A percentile compares a stretch with the other conserved stretches of the same genome.
Evolutionary conservation across 352 stramenopile species (phyloP).

Genomic region (Pythium grandisporangium): DNA sequence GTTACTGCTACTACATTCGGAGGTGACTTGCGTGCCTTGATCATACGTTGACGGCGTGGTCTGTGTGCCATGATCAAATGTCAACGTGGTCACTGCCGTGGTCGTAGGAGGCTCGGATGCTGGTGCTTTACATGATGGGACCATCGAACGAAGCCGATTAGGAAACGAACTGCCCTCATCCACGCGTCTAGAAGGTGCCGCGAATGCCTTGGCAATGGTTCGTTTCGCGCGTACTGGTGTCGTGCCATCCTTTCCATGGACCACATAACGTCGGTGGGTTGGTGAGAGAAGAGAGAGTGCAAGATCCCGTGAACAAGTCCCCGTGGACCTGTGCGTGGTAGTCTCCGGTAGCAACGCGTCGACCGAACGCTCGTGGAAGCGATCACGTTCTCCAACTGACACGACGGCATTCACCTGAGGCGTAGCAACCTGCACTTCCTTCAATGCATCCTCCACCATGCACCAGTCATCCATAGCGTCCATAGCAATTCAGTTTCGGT

Average conservation of each 20-base stretch:
- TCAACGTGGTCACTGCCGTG: too few relatives aligned
- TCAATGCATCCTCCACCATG: neutral
- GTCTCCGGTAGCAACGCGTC: too few relatives aligned
- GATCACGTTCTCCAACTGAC: too few relatives aligned
- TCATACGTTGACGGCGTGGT: conserved; percentile 9
- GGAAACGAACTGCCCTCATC: conserved; percentile 1
- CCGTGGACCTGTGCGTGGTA: too few relatives aligned
- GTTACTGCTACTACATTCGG: neutral
- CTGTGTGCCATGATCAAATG: too few relatives aligned
- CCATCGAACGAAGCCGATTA: conserved; percentile 7
- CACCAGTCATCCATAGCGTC: neutral
- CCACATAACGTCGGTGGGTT: neutral
- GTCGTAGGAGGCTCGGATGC: neutral
- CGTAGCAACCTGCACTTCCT: neutral
- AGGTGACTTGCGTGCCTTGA: neutral
- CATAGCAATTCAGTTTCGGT: too few relatives aligned
- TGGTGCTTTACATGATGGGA: conserved; percentile 1
- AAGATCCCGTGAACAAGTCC: neutral
- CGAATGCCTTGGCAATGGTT: conserved; percentile 4
- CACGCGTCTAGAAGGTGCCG: conserved; percentile 1
- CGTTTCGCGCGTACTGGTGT: neutral
- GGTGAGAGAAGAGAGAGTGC: neutral
- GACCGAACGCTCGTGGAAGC: neutral
- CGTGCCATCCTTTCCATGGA: too few relatives aligned
- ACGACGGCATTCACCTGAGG: too few relatives aligned